These are phyloP conservation scores for Bocquillonia castaneifolia DNA, from an alignment of 441 rosid genomes.

Conservation along the genomic window DNA sequence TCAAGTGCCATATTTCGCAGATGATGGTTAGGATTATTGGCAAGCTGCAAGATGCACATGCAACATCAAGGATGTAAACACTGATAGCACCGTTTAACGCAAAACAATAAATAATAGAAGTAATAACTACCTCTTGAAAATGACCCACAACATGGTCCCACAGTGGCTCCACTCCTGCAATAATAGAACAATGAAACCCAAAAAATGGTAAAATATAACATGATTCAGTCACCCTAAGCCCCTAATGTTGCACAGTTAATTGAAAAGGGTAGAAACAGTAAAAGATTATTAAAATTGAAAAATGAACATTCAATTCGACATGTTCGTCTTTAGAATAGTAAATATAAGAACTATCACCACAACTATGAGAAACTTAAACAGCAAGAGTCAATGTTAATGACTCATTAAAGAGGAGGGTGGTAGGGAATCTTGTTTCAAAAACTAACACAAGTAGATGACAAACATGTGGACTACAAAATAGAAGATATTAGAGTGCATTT, in stretches of 20 bases:
- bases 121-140: constrained; percentile 70
- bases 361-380: constrained; percentile 6
- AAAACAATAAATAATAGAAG: constrained; percentile 25
- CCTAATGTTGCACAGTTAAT: too few relatives aligned
- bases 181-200: constrained; percentile 19
- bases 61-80: constrained; percentile 32
- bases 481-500: too few relatives aligned
- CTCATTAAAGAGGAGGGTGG: background rate
- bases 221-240: background rate
- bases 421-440: background rate
- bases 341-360: background rate
- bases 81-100: constrained; percentile 21
- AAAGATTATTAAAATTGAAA: background rate
- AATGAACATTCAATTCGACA: background rate
- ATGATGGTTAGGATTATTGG: constrained; percentile 75
- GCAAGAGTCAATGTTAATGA: background rate
- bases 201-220: constrained; percentile 9
- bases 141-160: constrained; percentile 96
- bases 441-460: background rate
- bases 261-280: background rate
- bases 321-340: background rate
- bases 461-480: background rate
- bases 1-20: constrained; percentile 84
- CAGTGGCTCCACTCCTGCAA: constrained; percentile 82
- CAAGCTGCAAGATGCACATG: constrained; percentile 66